A percentile compares a stretch with the other conserved stretches of the same genome.
Evolutionary conservation across 73 alveolate genomes (phyloP).

Genomic region (Tetrahymena thermophila): DNA sequence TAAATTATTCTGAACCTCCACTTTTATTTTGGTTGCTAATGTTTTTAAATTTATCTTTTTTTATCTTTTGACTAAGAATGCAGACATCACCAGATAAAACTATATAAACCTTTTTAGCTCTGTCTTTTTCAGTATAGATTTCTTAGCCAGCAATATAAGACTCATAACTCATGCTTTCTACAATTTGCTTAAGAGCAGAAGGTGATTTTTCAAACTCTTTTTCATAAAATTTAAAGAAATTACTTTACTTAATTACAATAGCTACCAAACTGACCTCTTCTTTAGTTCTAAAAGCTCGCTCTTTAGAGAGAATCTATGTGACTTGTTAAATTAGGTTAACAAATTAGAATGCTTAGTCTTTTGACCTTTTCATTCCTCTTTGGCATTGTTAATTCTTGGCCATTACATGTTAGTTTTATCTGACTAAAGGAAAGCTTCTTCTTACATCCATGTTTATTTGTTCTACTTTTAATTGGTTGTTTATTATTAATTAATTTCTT

Average conservation of each 20-base stretch:
- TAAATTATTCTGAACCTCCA: neutral
- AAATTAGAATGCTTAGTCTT: neutral
- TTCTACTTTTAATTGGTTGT: neutral
- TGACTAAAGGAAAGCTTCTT: neutral
- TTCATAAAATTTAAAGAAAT: neutral
- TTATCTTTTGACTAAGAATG: neutral
- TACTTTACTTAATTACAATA: neutral
- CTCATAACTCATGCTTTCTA: neutral
- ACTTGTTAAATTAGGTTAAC: neutral
- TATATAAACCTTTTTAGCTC: neutral
- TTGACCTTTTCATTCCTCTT: neutral
- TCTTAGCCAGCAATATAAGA: neutral
- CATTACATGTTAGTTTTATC: neutral
- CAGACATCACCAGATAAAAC: neutral
- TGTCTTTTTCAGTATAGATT: neutral
- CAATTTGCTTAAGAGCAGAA: neutral
- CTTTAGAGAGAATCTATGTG: neutral
- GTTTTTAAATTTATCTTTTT: neutral
- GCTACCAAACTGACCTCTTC: neutral
- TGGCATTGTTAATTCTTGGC: neutral
- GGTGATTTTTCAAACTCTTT: neutral
- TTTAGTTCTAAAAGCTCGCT: neutral
- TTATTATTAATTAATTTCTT: no score
- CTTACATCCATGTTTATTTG: neutral
- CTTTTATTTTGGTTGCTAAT: neutral